These are phyloP conservation scores for Neovahlkampfia damariscottae DNA, from an alignment of 78 protist species.

Conservation along the genomic window DNA sequence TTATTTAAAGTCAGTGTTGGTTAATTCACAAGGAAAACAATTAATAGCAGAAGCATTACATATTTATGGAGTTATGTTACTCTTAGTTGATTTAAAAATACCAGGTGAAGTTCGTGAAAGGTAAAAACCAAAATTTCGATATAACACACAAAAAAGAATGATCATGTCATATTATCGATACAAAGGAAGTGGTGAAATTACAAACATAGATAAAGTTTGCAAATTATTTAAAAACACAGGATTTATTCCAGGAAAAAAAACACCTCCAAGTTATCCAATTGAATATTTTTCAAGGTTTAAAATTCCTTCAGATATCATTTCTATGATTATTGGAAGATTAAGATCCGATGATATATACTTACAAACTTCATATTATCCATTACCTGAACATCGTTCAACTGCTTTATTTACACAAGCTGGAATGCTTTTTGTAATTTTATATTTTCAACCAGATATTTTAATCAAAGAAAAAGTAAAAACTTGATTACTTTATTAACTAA, in stretches of 20 bases:
- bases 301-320: constrained; percentile 32
- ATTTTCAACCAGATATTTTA: constrained; percentile 78
- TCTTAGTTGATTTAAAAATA: constrained; percentile 69
- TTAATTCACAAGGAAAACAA: constrained; percentile 86
- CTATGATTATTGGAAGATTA: constrained; percentile 76
- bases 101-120: constrained; percentile 89
- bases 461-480: constrained; percentile 36
- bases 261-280: constrained; percentile 81
- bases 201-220: constrained; percentile 75
- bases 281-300: constrained; percentile 50
- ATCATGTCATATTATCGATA: constrained; percentile 82
- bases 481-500: constrained; percentile 3
- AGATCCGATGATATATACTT: constrained; percentile 91
- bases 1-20: constrained; percentile 62
- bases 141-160: too few species aligned
- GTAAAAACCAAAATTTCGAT: too few species aligned
- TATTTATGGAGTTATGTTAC: constrained; percentile 86
- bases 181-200: constrained; percentile 68
- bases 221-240: constrained; percentile 76
- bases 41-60: constrained; percentile 80
- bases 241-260: constrained; percentile 18
- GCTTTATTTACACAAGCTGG: constrained; percentile 89
- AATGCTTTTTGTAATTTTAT: constrained; percentile 85
- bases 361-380: constrained; percentile 66
- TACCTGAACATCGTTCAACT: constrained; percentile 88